Evolutionary conservation across 441 rosid species (phyloP), one percentile per base, ranked within the genome.

Genomic region (Euphorbia celastroides): DNA sequence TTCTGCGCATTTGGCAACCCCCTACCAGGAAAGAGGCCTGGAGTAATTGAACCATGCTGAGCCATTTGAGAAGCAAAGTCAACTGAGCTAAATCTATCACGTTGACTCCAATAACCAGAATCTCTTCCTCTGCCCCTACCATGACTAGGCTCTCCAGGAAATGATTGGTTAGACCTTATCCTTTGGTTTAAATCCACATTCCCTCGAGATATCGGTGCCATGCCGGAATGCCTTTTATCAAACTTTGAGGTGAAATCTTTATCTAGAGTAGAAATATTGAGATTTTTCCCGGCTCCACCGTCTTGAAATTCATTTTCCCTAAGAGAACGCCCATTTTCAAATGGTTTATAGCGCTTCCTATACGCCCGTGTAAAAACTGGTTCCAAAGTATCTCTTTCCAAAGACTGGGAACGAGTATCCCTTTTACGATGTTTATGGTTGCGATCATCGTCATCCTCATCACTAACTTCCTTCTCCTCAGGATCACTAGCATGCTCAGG

Each of bases 361-460:
- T 80, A 83, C 36, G 93, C 76, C 70, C 93, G 77, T 12, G 86
- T 64, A 68, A 82, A 75, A 65, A 65, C 71, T 60, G 83, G 91
- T 65, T 88, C 97, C 26, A 74, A 62, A 59, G 84, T 74, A 70
- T 84, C 93, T 81, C 84, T 82, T 61, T 95, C 98, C 67, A 80
- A 67, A 31, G 96, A 85, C 63, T 83, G 87, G 70, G 97, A 83
- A 60, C 75, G 83, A 31, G 88, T 68, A 71, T 86, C 99, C 74
- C 80, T 71, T 73, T 89, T 83, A 60, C 97, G 96, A 76, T 94
- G 99, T 77, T 95, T 94, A 80, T 95, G 97, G 81, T 95, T 94
- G 81, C 96, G 95, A 72, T 94, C 97, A 78, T 95, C 99, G 48
- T 95, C 99, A 52, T 95, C 99, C 59, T 95, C 99, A 66, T 92